These are phyloP conservation scores for Rhododendron ovatum DNA, from an alignment of 148 eudicot genomes.

Conservation along the genomic window DNA sequence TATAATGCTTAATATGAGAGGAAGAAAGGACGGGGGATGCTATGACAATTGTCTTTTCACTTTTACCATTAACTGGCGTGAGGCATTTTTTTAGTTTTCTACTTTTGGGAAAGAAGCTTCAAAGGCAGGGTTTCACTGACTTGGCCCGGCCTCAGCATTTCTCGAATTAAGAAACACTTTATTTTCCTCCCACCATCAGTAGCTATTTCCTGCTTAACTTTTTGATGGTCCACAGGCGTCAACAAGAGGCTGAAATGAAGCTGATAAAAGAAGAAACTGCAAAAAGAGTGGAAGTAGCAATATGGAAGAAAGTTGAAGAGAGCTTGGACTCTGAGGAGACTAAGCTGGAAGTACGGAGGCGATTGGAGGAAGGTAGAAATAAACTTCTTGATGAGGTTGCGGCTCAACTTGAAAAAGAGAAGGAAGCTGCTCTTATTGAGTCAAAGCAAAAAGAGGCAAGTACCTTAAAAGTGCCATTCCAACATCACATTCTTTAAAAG, in stretches of 20 bases:
- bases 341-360: conserved; percentile 62
- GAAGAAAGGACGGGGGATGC: conserved; percentile 9
- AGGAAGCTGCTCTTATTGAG: conserved; percentile 58
- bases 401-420: conserved; percentile 83
- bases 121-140: conserved; percentile 11
- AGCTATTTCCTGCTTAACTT: conserved; percentile 25
- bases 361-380: conserved; percentile 70
- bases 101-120: conserved; percentile 16
- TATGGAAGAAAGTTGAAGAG: conserved; percentile 65
- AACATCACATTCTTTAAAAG: background rate
- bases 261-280: conserved; percentile 89
- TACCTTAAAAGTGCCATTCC: background rate
- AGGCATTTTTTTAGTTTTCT: conserved; percentile 13
- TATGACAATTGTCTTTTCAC: conserved; percentile 16
- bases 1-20: conserved; percentile 6
- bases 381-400: conserved; percentile 66
- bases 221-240: conserved; percentile 57
- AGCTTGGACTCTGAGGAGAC: conserved; percentile 64
- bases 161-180: conserved; percentile 7
- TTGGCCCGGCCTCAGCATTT: conserved; percentile 16
- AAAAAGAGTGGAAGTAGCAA: conserved; percentile 76
- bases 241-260: conserved; percentile 78
- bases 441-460: conserved; percentile 78
- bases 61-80: conserved; percentile 21
- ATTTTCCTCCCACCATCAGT: conserved; percentile 4